Conservation (phyloP, 768 basidiomycete species). For the Astraeus odoratus region DNA sequence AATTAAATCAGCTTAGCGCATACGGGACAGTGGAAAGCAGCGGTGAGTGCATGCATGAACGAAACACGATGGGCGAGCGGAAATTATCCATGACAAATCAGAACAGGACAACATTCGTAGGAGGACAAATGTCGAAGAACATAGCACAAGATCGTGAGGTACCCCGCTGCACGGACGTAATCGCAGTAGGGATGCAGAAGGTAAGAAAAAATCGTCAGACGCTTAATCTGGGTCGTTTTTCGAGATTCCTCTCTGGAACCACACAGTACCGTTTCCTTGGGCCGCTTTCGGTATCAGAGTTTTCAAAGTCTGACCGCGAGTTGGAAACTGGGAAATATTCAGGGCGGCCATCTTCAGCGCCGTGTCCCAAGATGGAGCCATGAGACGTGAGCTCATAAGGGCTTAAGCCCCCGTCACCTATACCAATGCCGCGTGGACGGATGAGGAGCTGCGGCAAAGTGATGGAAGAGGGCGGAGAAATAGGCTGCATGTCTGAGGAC, state of each 20-base stretch:
- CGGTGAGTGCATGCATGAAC: constrained; percentile 22
- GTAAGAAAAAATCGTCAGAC: constrained; percentile 15
- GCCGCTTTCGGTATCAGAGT: constrained; percentile 20
- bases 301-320: constrained; percentile 29
- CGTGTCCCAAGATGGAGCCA: constrained; percentile 6
- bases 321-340: constrained; percentile 31
- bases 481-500: constrained; percentile 28
- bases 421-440: constrained; percentile 10
- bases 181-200: too few species aligned
- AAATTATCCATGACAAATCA: constrained; percentile 16
- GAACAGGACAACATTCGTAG: constrained; percentile 9
- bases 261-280: constrained; percentile 19
- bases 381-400: constrained; percentile 22
- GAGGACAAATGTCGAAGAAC: constrained; percentile 6
- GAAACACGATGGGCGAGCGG: constrained; percentile 13
- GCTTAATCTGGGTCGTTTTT: constrained; percentile 24
- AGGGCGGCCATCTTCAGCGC: constrained; percentile 18
- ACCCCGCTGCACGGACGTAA: too few species aligned
- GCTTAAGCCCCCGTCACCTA: constrained; percentile 17
- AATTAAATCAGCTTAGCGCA: constrained; percentile 23
- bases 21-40: constrained; percentile 5
- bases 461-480: constrained; percentile 25
- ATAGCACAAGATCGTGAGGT: background rate
- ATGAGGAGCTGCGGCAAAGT: constrained; percentile 23
- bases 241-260: constrained; percentile 14